These are phyloP conservation scores for Hygrophila difformis DNA, from an alignment of 257 asterid genomes.

Conservation along the genomic window DNA sequence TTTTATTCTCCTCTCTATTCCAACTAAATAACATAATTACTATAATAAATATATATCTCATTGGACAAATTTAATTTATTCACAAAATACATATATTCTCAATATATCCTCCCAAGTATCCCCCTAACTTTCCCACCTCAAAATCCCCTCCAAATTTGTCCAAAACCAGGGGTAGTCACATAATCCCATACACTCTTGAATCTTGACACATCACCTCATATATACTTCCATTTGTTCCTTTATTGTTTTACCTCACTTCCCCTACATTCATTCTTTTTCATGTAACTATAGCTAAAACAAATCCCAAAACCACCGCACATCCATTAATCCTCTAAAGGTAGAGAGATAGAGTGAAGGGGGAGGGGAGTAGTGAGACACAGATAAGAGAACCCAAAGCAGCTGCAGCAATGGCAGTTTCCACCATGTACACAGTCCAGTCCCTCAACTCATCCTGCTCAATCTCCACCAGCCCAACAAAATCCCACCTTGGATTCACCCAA, in stretches of 20 bases:
- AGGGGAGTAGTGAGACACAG: too few relatives aligned
- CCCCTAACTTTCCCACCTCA: constrained; percentile 15
- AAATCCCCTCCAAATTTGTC: constrained; percentile 13
- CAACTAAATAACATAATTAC: too few relatives aligned
- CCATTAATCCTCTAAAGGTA: constrained; percentile 16
- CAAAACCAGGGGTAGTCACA: constrained; percentile 18
- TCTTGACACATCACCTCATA: constrained; percentile 21
- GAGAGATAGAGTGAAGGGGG: constrained; percentile 9
- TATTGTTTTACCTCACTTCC: background rate
- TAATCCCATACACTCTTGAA: constrained; percentile 12
- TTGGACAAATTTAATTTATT: too few relatives aligned
- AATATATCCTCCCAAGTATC: too few relatives aligned
- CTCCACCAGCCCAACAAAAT: constrained; percentile 53
- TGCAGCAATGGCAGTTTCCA: constrained; percentile 63
- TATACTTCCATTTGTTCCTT: background rate
- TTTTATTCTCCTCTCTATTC: too few relatives aligned
- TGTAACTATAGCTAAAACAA: background rate
- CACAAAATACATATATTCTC: too few relatives aligned
- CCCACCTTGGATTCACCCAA: constrained; percentile 59
- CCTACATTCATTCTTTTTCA: constrained; percentile 3
- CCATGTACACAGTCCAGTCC: constrained; percentile 63
- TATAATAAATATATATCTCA: too few relatives aligned
- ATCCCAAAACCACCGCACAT: constrained; percentile 3
- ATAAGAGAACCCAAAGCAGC: background rate
- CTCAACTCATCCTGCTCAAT: constrained; percentile 60